Evolutionary conservation across 2,329 filamentous ascomycete genomes (phyloP).

Genomic region (Phialophora chinensis): DNA sequence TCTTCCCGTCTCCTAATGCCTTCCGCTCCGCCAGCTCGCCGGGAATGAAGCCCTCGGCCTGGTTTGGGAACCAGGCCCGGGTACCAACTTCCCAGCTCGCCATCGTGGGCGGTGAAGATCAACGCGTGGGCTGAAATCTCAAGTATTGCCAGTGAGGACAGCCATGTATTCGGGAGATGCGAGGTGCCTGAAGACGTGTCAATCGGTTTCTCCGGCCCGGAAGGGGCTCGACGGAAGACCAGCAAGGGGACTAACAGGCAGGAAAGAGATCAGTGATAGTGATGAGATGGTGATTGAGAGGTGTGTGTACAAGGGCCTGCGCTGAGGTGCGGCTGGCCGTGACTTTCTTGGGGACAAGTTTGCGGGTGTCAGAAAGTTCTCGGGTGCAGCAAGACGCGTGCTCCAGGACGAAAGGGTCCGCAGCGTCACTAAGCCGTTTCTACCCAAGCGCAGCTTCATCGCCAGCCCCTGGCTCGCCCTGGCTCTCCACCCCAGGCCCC

Average conservation of each 20-base stretch:
- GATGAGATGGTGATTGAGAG: conserved; percentile 18
- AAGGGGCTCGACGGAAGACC: neutral
- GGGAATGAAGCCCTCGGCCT: conserved; percentile 94
- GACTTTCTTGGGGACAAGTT: conserved; percentile 27
- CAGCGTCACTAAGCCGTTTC: conserved; percentile 21
- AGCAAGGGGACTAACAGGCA: conserved; percentile 19
- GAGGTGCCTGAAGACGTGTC: conserved; percentile 33
- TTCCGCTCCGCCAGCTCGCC: conserved; percentile 90
- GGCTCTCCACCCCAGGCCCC: conserved; percentile 1
- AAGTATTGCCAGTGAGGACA: conserved; percentile 32
- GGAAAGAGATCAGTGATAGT: conserved; percentile 18
- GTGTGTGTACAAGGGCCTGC: conserved; percentile 13
- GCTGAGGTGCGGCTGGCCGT: conserved; percentile 29
- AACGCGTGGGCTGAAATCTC: conserved; percentile 30
- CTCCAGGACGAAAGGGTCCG: conserved; percentile 11
- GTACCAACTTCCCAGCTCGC: conserved; percentile 80
- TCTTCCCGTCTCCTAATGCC: conserved; percentile 80
- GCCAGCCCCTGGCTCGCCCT: conserved; percentile 22
- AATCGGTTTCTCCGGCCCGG: conserved; percentile 8
- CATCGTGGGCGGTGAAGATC: conserved; percentile 81
- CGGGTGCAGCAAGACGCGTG: conserved; percentile 21
- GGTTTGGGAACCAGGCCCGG: conserved; percentile 96
- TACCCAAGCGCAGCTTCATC: conserved; percentile 19
- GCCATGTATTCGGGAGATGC: conserved; percentile 34
- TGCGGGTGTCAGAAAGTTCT: conserved; percentile 23